A percentile compares a stretch with the other conserved stretches of the same genome.
phyloP scores from a whole-genome alignment of 2,329 filamentous ascomycete species.

The Sporothrix brasiliensis region DNA sequence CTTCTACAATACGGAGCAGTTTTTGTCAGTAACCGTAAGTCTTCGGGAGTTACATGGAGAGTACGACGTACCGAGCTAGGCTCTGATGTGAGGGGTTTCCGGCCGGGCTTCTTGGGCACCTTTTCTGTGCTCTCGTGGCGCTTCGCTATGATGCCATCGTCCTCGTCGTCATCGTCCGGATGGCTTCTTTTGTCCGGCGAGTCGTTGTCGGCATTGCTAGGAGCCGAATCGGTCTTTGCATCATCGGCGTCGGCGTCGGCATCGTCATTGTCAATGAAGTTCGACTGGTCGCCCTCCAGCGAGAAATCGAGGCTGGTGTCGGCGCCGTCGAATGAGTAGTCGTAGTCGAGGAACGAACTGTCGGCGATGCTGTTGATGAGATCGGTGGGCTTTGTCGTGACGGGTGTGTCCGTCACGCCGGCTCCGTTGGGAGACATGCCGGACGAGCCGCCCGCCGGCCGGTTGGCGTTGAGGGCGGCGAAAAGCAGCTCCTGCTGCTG shows the following conservation, averaged over 20 bases:
- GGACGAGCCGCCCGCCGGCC: conserved; percentile 43
- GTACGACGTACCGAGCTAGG: conserved; percentile 82
- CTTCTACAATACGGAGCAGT: conserved; percentile 61
- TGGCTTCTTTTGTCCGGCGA: conserved; percentile 72
- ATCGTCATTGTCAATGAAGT: conserved; percentile 59
- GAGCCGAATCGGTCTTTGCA: conserved; percentile 48
- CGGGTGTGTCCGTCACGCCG: conserved; percentile 53
- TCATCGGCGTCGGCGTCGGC: conserved; percentile 40
- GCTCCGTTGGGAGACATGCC: conserved; percentile 42
- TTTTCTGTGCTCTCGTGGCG: conserved; percentile 83
- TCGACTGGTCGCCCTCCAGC: conserved; percentile 57
- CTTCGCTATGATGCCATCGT: conserved; percentile 61
- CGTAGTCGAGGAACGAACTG: conserved; percentile 82
- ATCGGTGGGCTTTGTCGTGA: conserved; percentile 52
- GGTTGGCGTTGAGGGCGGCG: conserved; percentile 75
- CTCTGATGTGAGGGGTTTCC: conserved; percentile 93
- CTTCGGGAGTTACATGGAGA: conserved; percentile 29
- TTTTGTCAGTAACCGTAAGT: conserved; percentile 1
- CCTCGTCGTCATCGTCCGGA: conserved; percentile 68
- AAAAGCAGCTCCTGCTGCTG: conserved; percentile 77
- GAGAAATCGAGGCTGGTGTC: conserved; percentile 79
- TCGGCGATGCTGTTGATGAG: conserved; percentile 62
- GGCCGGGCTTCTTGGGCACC: conserved; percentile 89
- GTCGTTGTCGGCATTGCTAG: conserved; percentile 62
- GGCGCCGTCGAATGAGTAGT: conserved; percentile 69